These are phyloP conservation scores for Mycena vitilis DNA, from an alignment of 768 basidiomycete species.

Conservation along the genomic window DNA sequence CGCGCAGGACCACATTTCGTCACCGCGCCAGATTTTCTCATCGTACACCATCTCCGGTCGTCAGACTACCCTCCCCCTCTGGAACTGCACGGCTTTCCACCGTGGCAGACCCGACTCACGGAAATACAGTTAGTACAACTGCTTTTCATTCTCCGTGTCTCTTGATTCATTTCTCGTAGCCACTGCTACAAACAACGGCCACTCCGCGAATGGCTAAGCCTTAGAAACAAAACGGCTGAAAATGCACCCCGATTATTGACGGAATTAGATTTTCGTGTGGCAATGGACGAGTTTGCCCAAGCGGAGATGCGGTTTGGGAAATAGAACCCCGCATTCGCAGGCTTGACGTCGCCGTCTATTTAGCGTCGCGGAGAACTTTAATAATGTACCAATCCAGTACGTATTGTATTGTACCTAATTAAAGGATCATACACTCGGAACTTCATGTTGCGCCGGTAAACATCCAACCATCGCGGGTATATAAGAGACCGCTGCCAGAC, in stretches of 20 bases:
- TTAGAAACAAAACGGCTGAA: constrained; percentile 7
- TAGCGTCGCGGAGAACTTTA: constrained; percentile 4
- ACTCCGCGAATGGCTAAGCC: constrained; percentile 6
- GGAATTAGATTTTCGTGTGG: constrained; percentile 71
- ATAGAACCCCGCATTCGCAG: constrained; percentile 46
- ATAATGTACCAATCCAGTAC: background rate
- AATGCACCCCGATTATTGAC: constrained; percentile 48
- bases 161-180: constrained; percentile 6
- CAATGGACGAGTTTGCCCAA: constrained; percentile 76
- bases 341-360: background rate
- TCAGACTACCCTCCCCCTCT: constrained; percentile 56
- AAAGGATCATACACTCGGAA: background rate
- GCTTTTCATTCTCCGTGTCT: background rate
- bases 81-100: constrained; percentile 82
- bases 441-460: background rate
- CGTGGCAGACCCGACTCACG: constrained; percentile 87
- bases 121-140: constrained; percentile 75
- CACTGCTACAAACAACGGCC: constrained; percentile 15
- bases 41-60: constrained; percentile 70
- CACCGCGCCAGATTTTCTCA: constrained; percentile 80
- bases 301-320: constrained; percentile 87
- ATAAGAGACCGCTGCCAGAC: background rate
- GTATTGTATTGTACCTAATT: background rate
- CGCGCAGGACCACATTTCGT: constrained; percentile 62
- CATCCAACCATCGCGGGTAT: background rate